Base-by-base conservation (phyloP, 1,284 basidiomycete genomes). In the Microbotryum lychnidis-dioicae region DNA sequence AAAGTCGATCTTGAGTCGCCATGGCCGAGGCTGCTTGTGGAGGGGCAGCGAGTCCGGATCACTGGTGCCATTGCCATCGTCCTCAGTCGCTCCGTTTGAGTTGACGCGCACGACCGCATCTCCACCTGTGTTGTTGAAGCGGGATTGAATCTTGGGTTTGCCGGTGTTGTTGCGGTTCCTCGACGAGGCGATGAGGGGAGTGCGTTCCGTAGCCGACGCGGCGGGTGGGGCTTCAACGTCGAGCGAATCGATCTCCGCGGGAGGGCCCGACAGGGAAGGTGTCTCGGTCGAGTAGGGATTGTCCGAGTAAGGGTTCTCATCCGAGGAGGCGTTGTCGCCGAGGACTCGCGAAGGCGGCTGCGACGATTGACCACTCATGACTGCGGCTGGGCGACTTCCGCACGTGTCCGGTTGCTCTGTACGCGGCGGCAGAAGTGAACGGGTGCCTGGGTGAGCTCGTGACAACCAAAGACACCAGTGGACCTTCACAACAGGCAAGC, bases 1-100 rank as follows among this genome's bases (percentile, higher is more conserved):
- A 25, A 61, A 60, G 44, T 63, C 62, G 53, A 68, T 58, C 50
- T 57, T 50, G n/a, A 68, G 51, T 6, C 21, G 25, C 57, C 58
- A 58, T 9, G 67, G 67, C n/a, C 60, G 37, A 18, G 50, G 50
- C 7, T 46, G 51, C 10, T 7, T 20, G n/a, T 31, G 10, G 16
- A 29, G n/a, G 37, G 47, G 20, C 8, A 52, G n/a, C 6, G 51
- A 27, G 10, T 45, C 23, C 20, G n/a, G 55, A 8, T 57, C 31
- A 14, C 31, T 21, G 23, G 16, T 25, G 5, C 25, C 44, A 7
- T 42, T 54, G 2, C 33, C 44, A 3, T 42, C 37, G 37, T 42
- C 37, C 37, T 42, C 37, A 16, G 51, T 23, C 14, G n/a, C 33
- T 25, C 51, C 51, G 25, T 53, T 53, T 12, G 25, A 25, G 27